A percentile compares a stretch with the other conserved stretches of the same genome.
Evolutionary conservation across 169 alveolate species (phyloP).

Genomic region (Plasmodium reichenowi): DNA sequence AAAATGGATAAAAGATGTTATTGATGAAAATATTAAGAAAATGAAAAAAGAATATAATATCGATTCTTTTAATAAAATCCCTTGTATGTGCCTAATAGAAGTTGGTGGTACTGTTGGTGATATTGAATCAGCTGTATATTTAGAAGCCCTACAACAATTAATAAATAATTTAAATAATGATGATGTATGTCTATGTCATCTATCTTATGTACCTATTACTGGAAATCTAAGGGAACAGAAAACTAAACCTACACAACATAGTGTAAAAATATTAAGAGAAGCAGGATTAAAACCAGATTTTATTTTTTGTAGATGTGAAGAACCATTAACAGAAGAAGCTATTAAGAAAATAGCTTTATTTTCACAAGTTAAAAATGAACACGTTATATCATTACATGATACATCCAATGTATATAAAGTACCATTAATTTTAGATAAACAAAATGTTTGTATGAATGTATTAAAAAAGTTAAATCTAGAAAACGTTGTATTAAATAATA

Average conservation of each 20-base stretch:
- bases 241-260: conserved; percentile 96
- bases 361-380: conserved; percentile 87
- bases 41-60: conserved; percentile 71
- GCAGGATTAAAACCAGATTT: conserved; percentile 90
- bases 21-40: conserved; percentile 80
- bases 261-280: conserved; percentile 90
- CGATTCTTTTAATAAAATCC: conserved; percentile 77
- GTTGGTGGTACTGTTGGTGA: conserved; percentile 99
- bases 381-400: conserved; percentile 79
- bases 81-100: conserved; percentile 95
- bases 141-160: conserved; percentile 95
- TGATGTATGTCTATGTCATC: conserved; percentile 90
- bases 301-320: conserved; percentile 89
- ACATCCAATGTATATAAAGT: conserved; percentile 82
- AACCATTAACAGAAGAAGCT: conserved; percentile 84
- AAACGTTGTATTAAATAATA: conserved; percentile 53
- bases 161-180: conserved; percentile 86
- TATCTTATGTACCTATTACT: conserved; percentile 91
- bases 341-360: conserved; percentile 88
- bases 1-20: conserved; percentile 89
- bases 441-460: conserved; percentile 80
- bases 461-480: conserved; percentile 69
- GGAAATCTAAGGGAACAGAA: conserved; percentile 92
- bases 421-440: conserved; percentile 88
- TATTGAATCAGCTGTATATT: conserved; percentile 94